A percentile compares a stretch with the other conserved stretches of the same genome.
Evolutionary conservation across 78 protist genomes (phyloP).

Genomic region (Mastigamoeba balamuthi): DNA sequence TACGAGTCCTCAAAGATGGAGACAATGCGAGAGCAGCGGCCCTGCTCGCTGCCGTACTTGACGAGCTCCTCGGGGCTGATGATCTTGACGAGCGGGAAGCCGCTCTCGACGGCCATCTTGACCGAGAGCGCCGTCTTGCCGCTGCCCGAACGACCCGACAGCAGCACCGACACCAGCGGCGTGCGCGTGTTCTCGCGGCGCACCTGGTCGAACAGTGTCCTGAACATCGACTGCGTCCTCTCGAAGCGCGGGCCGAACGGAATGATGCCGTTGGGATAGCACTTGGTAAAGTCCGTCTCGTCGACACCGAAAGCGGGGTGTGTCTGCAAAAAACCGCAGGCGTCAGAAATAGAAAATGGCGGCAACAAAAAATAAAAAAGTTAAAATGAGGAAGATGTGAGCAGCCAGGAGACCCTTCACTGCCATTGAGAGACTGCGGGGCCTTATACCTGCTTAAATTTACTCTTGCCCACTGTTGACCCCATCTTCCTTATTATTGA

Average conservation of each 20-base stretch:
- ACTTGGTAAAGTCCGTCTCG: slow-evolving; percentile 40
- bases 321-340: too few relatives aligned
- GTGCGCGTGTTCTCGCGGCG: slow-evolving; percentile 30
- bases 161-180: slow-evolving; percentile 66
- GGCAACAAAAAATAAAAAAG: too few relatives aligned
- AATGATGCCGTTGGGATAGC: slow-evolving; percentile 64
- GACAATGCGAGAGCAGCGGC: background rate
- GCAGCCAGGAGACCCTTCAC: too few relatives aligned
- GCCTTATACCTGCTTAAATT: too few relatives aligned
- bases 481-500: too few relatives aligned
- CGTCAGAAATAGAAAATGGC: too few relatives aligned
- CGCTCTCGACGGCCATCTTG: slow-evolving; percentile 59
- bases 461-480: too few relatives aligned
- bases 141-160: slow-evolving; percentile 71
- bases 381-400: too few relatives aligned
- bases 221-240: slow-evolving; percentile 26
- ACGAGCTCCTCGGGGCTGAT: slow-evolving; percentile 72
- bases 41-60: slow-evolving; percentile 60
- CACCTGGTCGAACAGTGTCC: slow-evolving; percentile 54
- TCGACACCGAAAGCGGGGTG: slow-evolving; percentile 85
- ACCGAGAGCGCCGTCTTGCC: slow-evolving; percentile 96
- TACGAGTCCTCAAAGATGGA: slow-evolving; percentile 92
- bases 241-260: slow-evolving; percentile 42
- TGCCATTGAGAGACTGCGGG: too few relatives aligned
- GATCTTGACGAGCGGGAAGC: slow-evolving; percentile 84